Conservation (phyloP, 768 basidiomycete species). For the Lentinula detonsa region DNA sequence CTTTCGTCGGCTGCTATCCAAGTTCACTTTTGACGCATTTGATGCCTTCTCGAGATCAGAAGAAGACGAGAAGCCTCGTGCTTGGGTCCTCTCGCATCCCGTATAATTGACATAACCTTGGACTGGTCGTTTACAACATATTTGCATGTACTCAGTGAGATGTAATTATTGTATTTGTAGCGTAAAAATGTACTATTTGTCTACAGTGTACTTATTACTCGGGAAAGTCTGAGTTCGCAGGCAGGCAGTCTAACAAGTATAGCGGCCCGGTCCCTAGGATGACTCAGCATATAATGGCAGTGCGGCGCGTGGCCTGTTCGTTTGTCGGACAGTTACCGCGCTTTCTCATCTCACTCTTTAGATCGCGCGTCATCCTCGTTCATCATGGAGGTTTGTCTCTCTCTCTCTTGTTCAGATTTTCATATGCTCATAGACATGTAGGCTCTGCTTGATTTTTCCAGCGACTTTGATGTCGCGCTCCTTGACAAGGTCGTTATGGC, state of each 20-base stretch:
- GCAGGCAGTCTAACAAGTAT: neutral
- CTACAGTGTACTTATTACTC: too few relatives aligned
- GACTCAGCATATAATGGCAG: neutral
- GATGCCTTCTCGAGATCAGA: neutral
- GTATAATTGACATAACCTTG: too few relatives aligned
- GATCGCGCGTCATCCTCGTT: constrained; percentile 9
- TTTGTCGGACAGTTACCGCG: neutral
- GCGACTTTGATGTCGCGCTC: constrained; percentile 87
- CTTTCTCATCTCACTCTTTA: neutral
- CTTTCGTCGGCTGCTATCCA: constrained; percentile 46
- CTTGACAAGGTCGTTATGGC: constrained; percentile 93
- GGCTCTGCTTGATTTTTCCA: constrained; percentile 90
- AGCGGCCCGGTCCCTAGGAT: neutral
- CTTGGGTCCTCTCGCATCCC: neutral
- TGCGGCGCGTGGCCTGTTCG: neutral
- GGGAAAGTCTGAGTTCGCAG: too few relatives aligned
- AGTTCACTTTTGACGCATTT: constrained; percentile 50
- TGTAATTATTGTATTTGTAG: too few relatives aligned
- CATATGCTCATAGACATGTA: constrained; percentile 27
- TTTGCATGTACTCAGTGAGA: too few relatives aligned
- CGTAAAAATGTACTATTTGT: too few relatives aligned
- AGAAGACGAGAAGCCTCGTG: neutral
- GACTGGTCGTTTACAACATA: too few relatives aligned
- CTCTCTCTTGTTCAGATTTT: constrained; percentile 7
- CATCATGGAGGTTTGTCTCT: constrained; percentile 43